phyloP scores from a whole-genome alignment of 305 asterid genomes.

The Fraxinus xanthoxyloides region DNA sequence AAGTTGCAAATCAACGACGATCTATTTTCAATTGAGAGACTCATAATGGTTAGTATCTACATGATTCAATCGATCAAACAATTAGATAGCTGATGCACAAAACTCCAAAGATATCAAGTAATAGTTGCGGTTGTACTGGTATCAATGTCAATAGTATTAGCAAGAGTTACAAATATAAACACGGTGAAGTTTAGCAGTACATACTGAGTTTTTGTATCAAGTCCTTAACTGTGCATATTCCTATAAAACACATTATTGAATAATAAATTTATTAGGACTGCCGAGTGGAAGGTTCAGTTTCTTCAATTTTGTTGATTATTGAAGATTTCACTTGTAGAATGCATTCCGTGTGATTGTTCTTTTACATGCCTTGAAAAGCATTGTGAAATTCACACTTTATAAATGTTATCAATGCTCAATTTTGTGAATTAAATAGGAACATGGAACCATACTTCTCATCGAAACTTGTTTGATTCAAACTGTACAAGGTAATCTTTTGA shows the following conservation, averaged over 20 bases:
- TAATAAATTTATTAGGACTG: neutral
- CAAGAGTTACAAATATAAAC: neutral
- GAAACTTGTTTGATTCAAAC: neutral
- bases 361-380: neutral
- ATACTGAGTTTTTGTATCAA: neutral
- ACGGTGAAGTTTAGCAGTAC: neutral
- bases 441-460: neutral
- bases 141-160: neutral
- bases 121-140: neutral
- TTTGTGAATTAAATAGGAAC: neutral
- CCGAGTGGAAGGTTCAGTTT: neutral
- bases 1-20: neutral
- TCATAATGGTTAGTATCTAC: neutral
- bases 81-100: neutral
- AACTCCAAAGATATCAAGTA: neutral
- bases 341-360: neutral
- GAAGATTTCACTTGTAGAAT: neutral
- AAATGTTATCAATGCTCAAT: neutral
- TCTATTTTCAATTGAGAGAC: neutral
- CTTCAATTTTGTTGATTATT: neutral
- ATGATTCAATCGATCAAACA: slow-evolving; percentile 2
- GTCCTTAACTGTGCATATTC: neutral
- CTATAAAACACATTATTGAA: neutral
- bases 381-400: neutral
- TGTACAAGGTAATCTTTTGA: neutral